Percentiles rank a stretch among this genome's conserved stretches.
Conservation (phyloP, 2,329 filamentous ascomycete genomes). For the Sporothrix variecibatus region DNA sequence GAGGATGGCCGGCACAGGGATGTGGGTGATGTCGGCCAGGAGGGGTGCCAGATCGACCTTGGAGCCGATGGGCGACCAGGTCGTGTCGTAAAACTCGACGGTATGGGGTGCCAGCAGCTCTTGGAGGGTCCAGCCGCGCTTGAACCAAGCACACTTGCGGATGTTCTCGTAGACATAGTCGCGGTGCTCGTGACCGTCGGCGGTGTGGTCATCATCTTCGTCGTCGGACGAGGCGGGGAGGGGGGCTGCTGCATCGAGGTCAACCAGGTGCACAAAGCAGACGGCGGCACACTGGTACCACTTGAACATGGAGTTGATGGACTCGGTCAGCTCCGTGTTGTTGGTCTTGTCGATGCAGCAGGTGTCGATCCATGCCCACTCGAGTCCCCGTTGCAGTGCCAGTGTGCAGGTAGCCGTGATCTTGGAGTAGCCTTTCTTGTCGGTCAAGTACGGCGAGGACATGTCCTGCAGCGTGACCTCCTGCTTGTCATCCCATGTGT, state of each 20-base stretch:
- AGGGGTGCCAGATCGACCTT: conserved; percentile 13
- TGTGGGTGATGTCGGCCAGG: conserved; percentile 25
- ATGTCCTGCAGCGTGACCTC: conserved; percentile 32
- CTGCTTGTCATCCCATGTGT: conserved; percentile 30
- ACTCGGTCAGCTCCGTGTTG: conserved; percentile 30
- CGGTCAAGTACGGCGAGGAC: conserved; percentile 17
- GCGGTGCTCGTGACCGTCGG: neutral
- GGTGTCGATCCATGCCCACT: conserved; percentile 30
- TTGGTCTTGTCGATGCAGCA: conserved; percentile 33
- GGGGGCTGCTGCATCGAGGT: neutral
- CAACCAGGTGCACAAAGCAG: conserved; percentile 26
- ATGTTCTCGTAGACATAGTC: neutral
- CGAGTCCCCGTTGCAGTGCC: conserved; percentile 9
- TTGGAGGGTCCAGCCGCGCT: conserved; percentile 32
- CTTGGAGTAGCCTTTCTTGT: conserved; percentile 26
- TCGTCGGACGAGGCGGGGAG: neutral
- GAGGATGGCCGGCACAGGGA: conserved; percentile 18
- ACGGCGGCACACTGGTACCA: conserved; percentile 29
- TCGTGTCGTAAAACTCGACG: conserved; percentile 26
- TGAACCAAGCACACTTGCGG: conserved; percentile 27
- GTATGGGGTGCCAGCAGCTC: conserved; percentile 29
- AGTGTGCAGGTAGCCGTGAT: conserved; percentile 23
- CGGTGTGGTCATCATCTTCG: neutral
- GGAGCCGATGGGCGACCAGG: conserved; percentile 28
- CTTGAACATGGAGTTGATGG: conserved; percentile 32